Evolutionary conservation across 2,329 filamentous ascomycete genomes (phyloP), one percentile per base, ranked within the genome.

Genomic region (Cladobotryum mycophilum): DNA sequence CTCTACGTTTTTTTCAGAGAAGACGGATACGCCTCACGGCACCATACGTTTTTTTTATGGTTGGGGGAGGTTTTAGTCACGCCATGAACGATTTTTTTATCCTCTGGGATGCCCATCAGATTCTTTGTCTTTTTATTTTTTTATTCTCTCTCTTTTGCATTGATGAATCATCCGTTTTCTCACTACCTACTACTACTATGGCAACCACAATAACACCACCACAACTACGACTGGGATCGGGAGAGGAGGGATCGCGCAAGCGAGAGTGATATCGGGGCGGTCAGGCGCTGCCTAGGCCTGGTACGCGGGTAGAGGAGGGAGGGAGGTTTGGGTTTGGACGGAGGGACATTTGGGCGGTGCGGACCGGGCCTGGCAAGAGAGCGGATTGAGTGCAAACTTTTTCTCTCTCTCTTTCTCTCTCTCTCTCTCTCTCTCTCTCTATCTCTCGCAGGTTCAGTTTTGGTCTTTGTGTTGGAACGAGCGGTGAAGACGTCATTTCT

Each of bases 1-100:
- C 30, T 34, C 47, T 55, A 58, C 45, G 42, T 45, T 59, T 61
- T 60, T 62, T 56, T 58, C 57, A 63, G 62, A 60, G 61, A 68
- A 68, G 66, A 69, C 60, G 64, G 64, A 61, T 61, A 63, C 56
- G 67, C 67, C 67, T 69, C 67, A 64, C 67, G 67, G 67, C 67
- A 65, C 56, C 60, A 60, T 57, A 61, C 52, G 59, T 52, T 62
- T 62, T 62, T 58, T 55, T 51, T 58, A 56, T 62, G 30, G 36
- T 38, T 38, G 49, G 47, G 44, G 42, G 45, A 44, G 45, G 45
- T 40, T 48, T 52, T 45, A 48, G 45, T 52, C 45, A 52, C 41
- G 49, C 45, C 36, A 52, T 45, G 45, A 44, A 45, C 47, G 49
- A 55, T 52, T 58, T 58, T 53, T 47, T 58, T 53, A 57, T 55